Evolutionary conservation across 1,139 yeast species (phyloP), one percentile per base, ranked within the genome.

Genomic region (Geotrichum cucujoidarum): DNA sequence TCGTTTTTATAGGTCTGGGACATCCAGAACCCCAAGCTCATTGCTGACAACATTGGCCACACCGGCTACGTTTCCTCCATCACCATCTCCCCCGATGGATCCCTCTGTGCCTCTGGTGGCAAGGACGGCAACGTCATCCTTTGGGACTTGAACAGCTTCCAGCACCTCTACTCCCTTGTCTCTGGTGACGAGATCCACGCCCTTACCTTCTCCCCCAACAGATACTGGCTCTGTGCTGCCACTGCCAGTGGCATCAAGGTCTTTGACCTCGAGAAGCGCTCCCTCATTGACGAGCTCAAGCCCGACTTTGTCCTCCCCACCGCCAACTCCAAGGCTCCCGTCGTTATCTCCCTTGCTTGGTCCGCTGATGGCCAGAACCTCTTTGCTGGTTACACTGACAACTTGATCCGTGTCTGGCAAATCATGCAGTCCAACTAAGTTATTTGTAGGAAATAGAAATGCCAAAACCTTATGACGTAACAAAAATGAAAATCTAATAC

Each of bases 141-240:
- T 74, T 92, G 99, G 99, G 95, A 90, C 79, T 83, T 92, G 76
- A 81, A 83, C 81, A 75, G 81, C 67, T 83, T 86, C 79, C 75
- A 77, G 72, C 85, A 92, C 70, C 80, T 90, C 70, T 92, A 89
- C 95, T 84, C 96, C 70, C 83, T 92, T 74, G 79, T 80, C 68
- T 94, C 96, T 65, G 88, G 94, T 73, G 94, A 92, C 70, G 98
- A 92, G 81, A 92, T 94, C 66, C 88, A 87, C 76, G 94, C 97
- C 72, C 83, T 92, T 72, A 95, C 97, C 69, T 92, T 92, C 95
- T 90, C 97, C 73, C 98, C 98, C 77, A 87, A 88, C 95, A 90
- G 98, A 85, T 92, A 88, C 94, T 92, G 98, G 98, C 87, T 92
- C 74, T 94, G 96, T 73, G 98, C 97, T 77, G 98, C 98, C 70